phyloP scores from a whole-genome alignment of 2,329 filamentous ascomycete genomes.

The Epichloe typhina region DNA sequence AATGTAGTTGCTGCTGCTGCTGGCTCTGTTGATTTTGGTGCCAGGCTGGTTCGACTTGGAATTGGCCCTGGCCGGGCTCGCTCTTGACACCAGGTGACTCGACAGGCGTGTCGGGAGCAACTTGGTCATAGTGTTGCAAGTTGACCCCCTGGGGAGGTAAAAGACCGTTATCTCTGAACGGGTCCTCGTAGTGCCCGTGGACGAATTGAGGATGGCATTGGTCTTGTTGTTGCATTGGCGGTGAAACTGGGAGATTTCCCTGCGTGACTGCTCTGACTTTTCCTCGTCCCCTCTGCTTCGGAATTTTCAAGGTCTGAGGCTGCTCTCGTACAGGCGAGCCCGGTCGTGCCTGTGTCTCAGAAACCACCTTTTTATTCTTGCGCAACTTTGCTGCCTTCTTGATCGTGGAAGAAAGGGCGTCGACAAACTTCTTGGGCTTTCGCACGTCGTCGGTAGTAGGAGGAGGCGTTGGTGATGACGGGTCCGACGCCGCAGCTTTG shows the following conservation, averaged over 20 bases:
- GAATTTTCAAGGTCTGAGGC: conserved; percentile 17
- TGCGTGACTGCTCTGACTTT: conserved; percentile 10
- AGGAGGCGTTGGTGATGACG: conserved; percentile 20
- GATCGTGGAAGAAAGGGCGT: conserved; percentile 28
- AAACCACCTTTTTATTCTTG: conserved; percentile 15
- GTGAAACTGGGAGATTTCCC: conserved; percentile 10
- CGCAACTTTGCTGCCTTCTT: conserved; percentile 25
- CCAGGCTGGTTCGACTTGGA: conserved; percentile 9
- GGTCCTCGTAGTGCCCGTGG: conserved; percentile 25
- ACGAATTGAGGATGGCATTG: conserved; percentile 18
- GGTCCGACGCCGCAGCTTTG: conserved; percentile 15
- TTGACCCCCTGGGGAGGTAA: conserved; percentile 12
- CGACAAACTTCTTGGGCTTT: conserved; percentile 27
- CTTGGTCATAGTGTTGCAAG: conserved; percentile 19
- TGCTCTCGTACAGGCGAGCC: conserved; percentile 20
- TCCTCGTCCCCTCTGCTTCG: conserved; percentile 19
- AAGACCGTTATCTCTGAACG: conserved; percentile 19
- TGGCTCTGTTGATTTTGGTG: conserved; percentile 12
- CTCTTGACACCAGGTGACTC: conserved; percentile 25
- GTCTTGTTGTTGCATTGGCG: conserved; percentile 16
- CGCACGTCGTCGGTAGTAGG: conserved; percentile 16
- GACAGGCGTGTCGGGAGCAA: conserved; percentile 23
- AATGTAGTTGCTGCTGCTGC: conserved; percentile 12
- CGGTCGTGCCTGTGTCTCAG: conserved; percentile 8
- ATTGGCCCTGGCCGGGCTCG: conserved; percentile 16